phyloP scores from a whole-genome alignment of 2,329 filamentous ascomycete species.

The Penicillium italicum region DNA sequence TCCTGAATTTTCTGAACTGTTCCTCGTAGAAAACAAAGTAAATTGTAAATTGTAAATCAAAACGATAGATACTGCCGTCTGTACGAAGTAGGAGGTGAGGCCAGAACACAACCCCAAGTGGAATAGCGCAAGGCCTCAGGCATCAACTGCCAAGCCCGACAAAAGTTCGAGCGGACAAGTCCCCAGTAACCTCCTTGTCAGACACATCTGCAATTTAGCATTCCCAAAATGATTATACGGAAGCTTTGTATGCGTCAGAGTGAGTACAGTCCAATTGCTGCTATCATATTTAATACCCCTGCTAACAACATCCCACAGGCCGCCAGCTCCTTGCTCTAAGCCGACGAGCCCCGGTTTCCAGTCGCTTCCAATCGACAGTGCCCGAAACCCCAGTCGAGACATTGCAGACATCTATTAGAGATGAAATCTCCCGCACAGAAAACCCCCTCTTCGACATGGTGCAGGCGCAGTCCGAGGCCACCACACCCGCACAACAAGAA shows the following conservation, averaged over 20 bases:
- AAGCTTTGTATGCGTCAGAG: constrained; percentile 40
- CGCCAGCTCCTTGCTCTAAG: constrained; percentile 37
- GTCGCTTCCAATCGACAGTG: constrained; percentile 35
- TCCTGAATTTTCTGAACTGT: neutral
- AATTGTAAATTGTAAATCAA: neutral
- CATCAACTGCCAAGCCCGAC: constrained; percentile 32
- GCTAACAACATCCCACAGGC: constrained; percentile 27
- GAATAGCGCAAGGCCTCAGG: constrained; percentile 24
- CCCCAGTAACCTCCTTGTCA: constrained; percentile 12
- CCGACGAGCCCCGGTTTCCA: constrained; percentile 31
- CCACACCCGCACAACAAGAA: neutral
- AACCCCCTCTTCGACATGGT: constrained; percentile 16
- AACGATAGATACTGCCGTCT: neutral
- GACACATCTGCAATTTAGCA: constrained; percentile 16
- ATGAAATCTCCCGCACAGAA: constrained; percentile 7
- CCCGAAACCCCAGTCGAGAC: constrained; percentile 27
- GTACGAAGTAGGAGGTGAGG: neutral
- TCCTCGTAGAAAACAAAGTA: neutral
- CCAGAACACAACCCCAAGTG: constrained; percentile 9
- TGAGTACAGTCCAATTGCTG: constrained; percentile 24
- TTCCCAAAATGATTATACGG: constrained; percentile 42
- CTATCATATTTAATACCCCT: neutral
- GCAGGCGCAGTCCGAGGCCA: constrained; percentile 6
- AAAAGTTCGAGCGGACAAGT: constrained; percentile 36
- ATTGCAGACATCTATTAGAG: constrained; percentile 16